Conservation (phyloP, 2,329 filamentous ascomycete species). For the Akanthomyces uredinophilus region DNA sequence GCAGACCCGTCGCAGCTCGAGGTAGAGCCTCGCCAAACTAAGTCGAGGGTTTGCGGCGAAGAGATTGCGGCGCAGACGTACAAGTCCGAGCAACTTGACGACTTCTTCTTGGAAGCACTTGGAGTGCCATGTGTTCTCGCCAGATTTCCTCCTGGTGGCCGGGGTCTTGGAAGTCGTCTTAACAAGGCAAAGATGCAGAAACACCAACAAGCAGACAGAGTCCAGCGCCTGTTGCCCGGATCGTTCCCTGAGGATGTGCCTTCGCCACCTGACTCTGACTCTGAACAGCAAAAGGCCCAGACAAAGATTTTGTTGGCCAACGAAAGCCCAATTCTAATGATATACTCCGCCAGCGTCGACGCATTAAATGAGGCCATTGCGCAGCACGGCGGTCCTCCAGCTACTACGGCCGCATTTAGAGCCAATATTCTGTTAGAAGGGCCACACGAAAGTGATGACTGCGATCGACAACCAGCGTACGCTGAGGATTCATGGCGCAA, state of each 20-base stretch:
- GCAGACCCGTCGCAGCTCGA: conserved; percentile 57
- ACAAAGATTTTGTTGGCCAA: conserved; percentile 76
- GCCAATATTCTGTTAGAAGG: conserved; percentile 74
- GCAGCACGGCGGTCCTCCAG: conserved; percentile 54
- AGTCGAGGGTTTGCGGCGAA: conserved; percentile 79
- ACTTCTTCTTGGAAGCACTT: conserved; percentile 72
- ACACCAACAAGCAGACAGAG: conserved; percentile 37
- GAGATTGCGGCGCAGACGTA: conserved; percentile 67
- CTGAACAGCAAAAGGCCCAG: conserved; percentile 31
- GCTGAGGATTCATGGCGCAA: conserved; percentile 73
- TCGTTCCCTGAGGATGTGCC: conserved; percentile 47
- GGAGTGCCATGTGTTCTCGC: conserved; percentile 78
- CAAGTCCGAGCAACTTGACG: conserved; percentile 56
- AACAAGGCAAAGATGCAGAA: conserved; percentile 66
- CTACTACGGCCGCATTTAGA: conserved; percentile 72
- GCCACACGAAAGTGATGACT: conserved; percentile 15
- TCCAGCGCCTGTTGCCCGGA: conserved; percentile 39
- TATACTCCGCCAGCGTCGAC: conserved; percentile 75
- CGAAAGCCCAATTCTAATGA: conserved; percentile 85
- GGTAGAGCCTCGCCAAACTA: conserved; percentile 33
- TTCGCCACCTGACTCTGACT: conserved; percentile 54
- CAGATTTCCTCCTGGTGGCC: conserved; percentile 68
- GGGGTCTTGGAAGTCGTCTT: conserved; percentile 56
- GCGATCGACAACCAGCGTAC: conserved; percentile 53
- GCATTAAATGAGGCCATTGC: conserved; percentile 70